Evolutionary conservation across 225 moss, liverwort and hornwort genomes (phyloP), one percentile per base, ranked within the genome.

Genomic region (Straminergon stramineum): DNA sequence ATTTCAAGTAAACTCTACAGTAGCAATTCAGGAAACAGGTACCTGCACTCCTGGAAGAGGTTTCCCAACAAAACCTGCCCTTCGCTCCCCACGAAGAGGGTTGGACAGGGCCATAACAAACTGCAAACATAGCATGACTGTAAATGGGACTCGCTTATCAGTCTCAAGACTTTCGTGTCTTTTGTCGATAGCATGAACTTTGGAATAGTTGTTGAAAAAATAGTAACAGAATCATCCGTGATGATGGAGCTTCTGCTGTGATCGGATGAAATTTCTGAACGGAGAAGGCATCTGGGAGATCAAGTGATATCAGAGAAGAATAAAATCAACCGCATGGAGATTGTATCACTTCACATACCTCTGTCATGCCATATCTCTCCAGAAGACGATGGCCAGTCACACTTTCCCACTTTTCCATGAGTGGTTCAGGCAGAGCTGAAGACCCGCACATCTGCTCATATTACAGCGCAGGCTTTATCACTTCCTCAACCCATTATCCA

Each of bases 321-420:
- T 22, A 48, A 62, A 84, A 83, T 71, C 51, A 73, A 74, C 39
- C 15, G 5, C 71, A 66, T 67, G 70, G 71, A 63, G 81, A 85
- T 62, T 43, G 34, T 64, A 68, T 67, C n/a, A 75, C 32, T 48
- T 75, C 75, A 88, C 86, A 86, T 91, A 98, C 98, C 98, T 99
- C 99, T 53, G 99, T 99, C 99, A 99, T 99, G 87, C 99, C 99
- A 93, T 99, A 99, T 95, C 99, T 94, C 94, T 99, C 99, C 74
- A 99, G 93, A 88, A 99, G 92, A 58, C 96, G 96, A 91, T 97
- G 99, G n/a, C 99, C 97, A 67, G 99, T 97, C 83, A 97, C 92
- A 80, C 78, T 86, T 86, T 97, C 96, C 99, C 99, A 99, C 83
- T 92, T 94, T 78, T 97, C 97, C 99, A 97, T 97, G 26, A 99